Conservation (phyloP, 345 rosid species). For the Triadica sebifera region DNA sequence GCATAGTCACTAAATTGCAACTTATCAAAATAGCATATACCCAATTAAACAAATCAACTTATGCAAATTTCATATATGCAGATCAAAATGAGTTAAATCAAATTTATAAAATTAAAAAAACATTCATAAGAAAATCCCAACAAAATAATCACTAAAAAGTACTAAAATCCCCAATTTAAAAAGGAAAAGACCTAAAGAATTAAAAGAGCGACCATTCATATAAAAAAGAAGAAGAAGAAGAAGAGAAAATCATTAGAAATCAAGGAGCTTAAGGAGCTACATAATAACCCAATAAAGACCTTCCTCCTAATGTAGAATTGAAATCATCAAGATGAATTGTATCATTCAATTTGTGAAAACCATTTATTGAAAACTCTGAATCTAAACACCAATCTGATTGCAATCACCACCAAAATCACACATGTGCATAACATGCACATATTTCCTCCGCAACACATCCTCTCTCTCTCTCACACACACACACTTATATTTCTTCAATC, state of each 20-base stretch:
- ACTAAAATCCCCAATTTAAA: no score
- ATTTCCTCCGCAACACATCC: conserved; percentile 73
- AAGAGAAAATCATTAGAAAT: neutral
- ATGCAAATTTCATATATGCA: no score
- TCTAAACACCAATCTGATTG: conserved; percentile 70
- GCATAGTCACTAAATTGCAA: neutral
- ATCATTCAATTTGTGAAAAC: conserved; percentile 71
- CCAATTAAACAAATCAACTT: neutral
- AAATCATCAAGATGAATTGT: conserved; percentile 43
- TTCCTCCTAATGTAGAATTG: conserved; percentile 15
- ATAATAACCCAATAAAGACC: conserved; percentile 48
- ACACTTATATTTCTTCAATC: no score
- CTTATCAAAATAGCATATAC: neutral
- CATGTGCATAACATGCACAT: conserved; percentile 74
- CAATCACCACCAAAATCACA: conserved; percentile 57
- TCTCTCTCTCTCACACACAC: neutral
- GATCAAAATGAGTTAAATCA: no score
- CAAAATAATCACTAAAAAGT: conserved; percentile 5
- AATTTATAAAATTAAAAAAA: no score
- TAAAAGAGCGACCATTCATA: neutral
- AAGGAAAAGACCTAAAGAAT: no score
- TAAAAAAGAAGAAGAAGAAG: no score
- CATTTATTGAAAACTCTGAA: conserved; percentile 82
- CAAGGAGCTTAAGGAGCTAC: conserved; percentile 33
- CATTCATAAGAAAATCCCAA: neutral